Evolutionary conservation across 1,284 basidiomycete species (phyloP), one percentile per base, ranked within the genome.

Genomic region (Rhodotorula sp.): DNA sequence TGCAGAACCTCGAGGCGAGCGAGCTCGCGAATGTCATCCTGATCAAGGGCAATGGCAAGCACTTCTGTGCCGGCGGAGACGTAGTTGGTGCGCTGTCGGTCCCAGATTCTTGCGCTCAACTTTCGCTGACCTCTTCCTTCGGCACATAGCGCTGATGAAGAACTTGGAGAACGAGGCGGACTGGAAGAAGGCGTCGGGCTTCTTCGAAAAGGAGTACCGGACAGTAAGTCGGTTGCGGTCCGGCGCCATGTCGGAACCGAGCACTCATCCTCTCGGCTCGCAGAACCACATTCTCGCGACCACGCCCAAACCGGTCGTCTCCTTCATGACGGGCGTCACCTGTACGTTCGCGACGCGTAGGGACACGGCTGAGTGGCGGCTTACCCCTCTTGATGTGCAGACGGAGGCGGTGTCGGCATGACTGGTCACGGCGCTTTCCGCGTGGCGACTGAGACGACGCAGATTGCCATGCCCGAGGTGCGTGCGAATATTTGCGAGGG

Each of bases 381-480:
- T 62, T 44, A 66, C 41, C 68, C 45, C 64, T 66, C 69, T 74
- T 94, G 93, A 12, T 21, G 17, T 7, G 19, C 53, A 63, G 61
- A 98, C 91, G 97, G 97, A 54, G 97, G 97, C 68, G 97, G 97
- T 62, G 92, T 92, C 48, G 97, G 97, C 60, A 87, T 99, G 65
- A 87, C 89, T 46, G 88, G 91, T n/a, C 88, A 91, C 74, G 95
- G 94, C 7, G 87, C 89, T 0, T 93, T 99, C 83, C 87, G 97
- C 73, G 87, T 99, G 70, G 95, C 95, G 7, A 98, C 97, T 7
- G 93, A 97, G 81, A 91, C 91, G 57, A 97, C 96, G 0, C 74
- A 87, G 1, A 92, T 95, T 80, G 91, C 94, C n/a, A 99, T 99
- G 96, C 97, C 97, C 49, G 94, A 97, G 63, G 78, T 77, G 41